These are phyloP conservation scores for Gremmenia infestans DNA, from an alignment of 2,329 filamentous ascomycete genomes.

Conservation along the genomic window DNA sequence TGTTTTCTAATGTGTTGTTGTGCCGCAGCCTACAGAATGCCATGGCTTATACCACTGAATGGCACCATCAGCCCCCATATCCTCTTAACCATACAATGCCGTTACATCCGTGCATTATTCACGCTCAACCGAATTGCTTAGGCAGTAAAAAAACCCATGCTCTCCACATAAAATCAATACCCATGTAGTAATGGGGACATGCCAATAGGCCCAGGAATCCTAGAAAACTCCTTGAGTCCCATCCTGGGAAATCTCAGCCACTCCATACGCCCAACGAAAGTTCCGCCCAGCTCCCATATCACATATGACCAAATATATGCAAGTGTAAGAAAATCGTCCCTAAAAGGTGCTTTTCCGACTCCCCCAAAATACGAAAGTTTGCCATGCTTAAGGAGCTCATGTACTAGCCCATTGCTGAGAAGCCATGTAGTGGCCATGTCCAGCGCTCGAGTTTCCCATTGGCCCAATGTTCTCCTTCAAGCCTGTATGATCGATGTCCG, in stretches of 20 bases:
- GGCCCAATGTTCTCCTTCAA: slow-evolving; percentile 24
- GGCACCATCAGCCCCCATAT: not conserved
- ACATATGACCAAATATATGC: not conserved
- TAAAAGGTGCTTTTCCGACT: not conserved
- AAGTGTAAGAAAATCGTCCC: slow-evolving; percentile 4
- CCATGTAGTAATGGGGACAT: not conserved
- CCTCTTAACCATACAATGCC: slow-evolving; percentile 6
- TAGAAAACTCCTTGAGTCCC: not conserved
- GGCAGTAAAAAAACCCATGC: not conserved
- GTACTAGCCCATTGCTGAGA: slow-evolving; percentile 28
- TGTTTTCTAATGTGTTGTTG: not conserved
- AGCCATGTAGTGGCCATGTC: slow-evolving; percentile 27
- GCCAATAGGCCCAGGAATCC: not conserved
- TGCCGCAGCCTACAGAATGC: not conserved
- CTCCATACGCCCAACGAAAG: not conserved
- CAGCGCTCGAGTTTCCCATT: slow-evolving; percentile 24
- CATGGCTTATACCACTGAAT: not conserved
- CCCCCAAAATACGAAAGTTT: not conserved
- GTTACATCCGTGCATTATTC: not conserved
- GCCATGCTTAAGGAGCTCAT: slow-evolving; percentile 15
- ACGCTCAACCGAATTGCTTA: not conserved
- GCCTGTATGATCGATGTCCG: slow-evolving; percentile 11
- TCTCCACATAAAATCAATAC: not conserved
- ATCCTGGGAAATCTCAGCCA: not conserved
- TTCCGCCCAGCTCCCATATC: not conserved